Base-by-base conservation (phyloP, 169 alveolate species). In the Cryptosporidium viatorum region DNA sequence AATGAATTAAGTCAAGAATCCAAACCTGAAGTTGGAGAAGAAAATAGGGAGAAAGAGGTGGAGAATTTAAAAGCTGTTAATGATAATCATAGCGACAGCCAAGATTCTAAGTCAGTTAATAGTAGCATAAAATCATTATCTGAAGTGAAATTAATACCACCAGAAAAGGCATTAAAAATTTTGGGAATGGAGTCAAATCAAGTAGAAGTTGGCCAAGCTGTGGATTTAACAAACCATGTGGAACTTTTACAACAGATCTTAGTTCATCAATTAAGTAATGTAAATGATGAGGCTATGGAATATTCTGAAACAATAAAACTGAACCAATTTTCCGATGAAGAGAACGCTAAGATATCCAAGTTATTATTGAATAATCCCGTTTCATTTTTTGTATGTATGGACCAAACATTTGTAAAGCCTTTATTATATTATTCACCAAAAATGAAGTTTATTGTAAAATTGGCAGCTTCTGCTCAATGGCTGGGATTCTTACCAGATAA, bases 401-500 rank as follows among this genome's bases (percentile, higher is more conserved):
- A 80, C 3, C 69, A 80, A 43, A 80, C 89, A 6, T 80, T 80
- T 23, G 89, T 80, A 12, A 80, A 80, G 18, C 89, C 89, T 16
- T 48, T 80, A 31, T 50, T 80, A 26, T 80, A 62, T 26, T 80
- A 65, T 55, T 43, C 80, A 23, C 73, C 75, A 26, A 80, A 80
- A 23, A 80, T 80, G 89, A 80, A 80, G 70, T 80, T 29, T 48
- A 48, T 80, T 23, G 89, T 80, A 14, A 80, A 80, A 48, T 39
- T 80, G 3, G 89, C 89, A 23, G 89, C 89, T 8, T 80, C 89
- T 26, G 69, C 89, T 33, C 89, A 80, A 37, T 80, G 89, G 89
- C 21, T 80, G 33, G 89, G 89, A 35, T 80, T 80, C 59, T 35
- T 80, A 43, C 89, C 89, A 21, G 89, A 80, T 50, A 80, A 62